Evolutionary conservation across 1,284 basidiomycete genomes (phyloP).

Genomic region (Tremellales sp.): DNA sequence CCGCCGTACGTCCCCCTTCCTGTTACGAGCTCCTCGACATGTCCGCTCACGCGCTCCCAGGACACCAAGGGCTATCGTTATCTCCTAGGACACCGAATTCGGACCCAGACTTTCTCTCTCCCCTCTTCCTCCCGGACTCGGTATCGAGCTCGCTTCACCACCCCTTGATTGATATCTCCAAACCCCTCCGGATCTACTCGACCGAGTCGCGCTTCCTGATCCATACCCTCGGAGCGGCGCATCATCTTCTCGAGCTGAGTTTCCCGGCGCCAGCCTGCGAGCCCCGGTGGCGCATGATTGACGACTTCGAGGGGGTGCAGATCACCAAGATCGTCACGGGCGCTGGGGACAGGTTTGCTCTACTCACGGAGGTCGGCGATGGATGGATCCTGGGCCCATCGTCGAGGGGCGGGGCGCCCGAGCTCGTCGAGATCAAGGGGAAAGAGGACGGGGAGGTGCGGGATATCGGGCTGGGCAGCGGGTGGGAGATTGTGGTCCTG

Average conservation of each 20-base stretch:
- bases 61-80: slow-evolving; percentile 8
- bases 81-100: not conserved
- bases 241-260: slow-evolving; percentile 23
- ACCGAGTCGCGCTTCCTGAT: slow-evolving; percentile 30
- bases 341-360: slow-evolving; percentile 23
- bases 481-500: slow-evolving; percentile 31
- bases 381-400: slow-evolving; percentile 25
- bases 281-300: slow-evolving; percentile 21
- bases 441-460: slow-evolving; percentile 14
- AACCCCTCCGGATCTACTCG: slow-evolving; percentile 14
- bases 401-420: slow-evolving; percentile 12
- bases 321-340: slow-evolving; percentile 20
- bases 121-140: slow-evolving; percentile 5
- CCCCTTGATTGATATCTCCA: slow-evolving; percentile 3
- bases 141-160: not conserved
- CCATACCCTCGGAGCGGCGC: slow-evolving; percentile 3
- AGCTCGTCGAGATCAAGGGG: slow-evolving; percentile 14
- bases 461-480: slow-evolving; percentile 27
- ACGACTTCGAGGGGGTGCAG: slow-evolving; percentile 32
- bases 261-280: too few species aligned
- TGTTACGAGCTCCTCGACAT: slow-evolving; percentile 22
- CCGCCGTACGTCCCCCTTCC: not conserved
- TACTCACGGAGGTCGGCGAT: slow-evolving; percentile 28
- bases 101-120: slow-evolving; percentile 5
- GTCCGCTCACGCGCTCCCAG: slow-evolving; percentile 14